These are phyloP conservation scores for Curvularia lunata DNA, from an alignment of 2,329 filamentous ascomycete genomes.

Conservation along the genomic window DNA sequence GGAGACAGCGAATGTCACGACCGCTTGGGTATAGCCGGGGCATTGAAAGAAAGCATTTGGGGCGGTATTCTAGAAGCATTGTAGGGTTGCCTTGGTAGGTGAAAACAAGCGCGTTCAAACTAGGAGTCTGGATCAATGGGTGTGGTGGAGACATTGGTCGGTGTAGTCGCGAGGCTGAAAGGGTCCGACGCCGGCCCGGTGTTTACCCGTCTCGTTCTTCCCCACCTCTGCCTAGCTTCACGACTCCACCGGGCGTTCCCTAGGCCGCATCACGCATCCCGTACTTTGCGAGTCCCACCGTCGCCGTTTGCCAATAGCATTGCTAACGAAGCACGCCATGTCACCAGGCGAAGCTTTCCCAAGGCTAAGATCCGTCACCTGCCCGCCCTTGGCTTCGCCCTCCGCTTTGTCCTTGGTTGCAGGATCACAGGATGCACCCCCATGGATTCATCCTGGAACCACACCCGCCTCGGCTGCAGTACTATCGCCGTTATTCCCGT, in stretches of 20 bases:
- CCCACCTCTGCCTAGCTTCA: background rate
- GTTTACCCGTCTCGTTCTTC: slow-evolving; percentile 1
- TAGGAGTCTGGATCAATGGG: background rate
- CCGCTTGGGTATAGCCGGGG: too few species aligned
- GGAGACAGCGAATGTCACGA: background rate
- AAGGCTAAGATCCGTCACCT: background rate
- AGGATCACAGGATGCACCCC: background rate
- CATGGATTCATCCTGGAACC: background rate
- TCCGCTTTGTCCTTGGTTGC: background rate
- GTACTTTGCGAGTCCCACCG: background rate
- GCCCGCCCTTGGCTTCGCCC: background rate
- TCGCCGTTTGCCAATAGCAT: background rate
- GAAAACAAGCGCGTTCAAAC: too few species aligned
- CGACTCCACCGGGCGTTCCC: background rate
- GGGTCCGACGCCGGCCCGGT: background rate
- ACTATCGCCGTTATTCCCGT: slow-evolving; percentile 15
- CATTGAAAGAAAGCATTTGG: background rate
- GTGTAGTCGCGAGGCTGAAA: background rate
- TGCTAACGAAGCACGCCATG: background rate
- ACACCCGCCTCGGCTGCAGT: slow-evolving; percentile 5
- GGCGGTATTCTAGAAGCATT: background rate
- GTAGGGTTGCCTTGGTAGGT: background rate
- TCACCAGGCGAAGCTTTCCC: background rate
- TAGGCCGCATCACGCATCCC: background rate
- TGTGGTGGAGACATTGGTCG: background rate